Base-by-base conservation (phyloP, 2,329 filamentous ascomycete species). In the Gnomoniopsis smithogilvyi region DNA sequence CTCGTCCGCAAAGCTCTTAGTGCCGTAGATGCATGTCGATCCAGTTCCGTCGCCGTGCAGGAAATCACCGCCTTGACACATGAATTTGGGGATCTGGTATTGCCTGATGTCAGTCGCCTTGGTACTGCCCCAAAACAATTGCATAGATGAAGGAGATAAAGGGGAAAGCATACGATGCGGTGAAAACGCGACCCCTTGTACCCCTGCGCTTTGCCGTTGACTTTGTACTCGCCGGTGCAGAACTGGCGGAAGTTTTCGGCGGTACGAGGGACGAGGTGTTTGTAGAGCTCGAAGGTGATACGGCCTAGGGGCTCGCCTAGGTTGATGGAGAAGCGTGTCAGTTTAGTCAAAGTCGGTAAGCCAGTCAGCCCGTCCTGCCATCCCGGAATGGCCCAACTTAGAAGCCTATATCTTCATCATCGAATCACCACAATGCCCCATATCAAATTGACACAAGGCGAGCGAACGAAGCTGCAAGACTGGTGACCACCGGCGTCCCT, bases 31-130 rank as follows among this genome's bases (percentile, higher is more conserved):
- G 66, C 85, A 90, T 12, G 88, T 89, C 50, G 88, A 92, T 10
- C 95, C 95, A 1, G 91, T 96, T 54, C 95, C 95, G 73, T 98
- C 91, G 54, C 92, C 91, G 68, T 96, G 92, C 63, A 96, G 79
- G 73, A 98, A 98, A 74, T 99, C 95, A 56, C 95, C 95, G 49
- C 94, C 94, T 74, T 99, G 95, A 69, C 95, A 90, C 94, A 98
- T 98, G 78, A 98, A 97, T 68, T 91, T 90, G 76, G 90, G 91
- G 73, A 97, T 96, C 91, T 96, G 54, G 30, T 33, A 38, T 54
- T 41, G 24, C 36, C 22, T 30, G 8, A 2, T 21, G 8, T 45
- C 3, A 24, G 14, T 24, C 24, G 36, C 22, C 47, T 15, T 15
- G 10, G n/a, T n/a, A n/a, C n/a, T n/a, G n/a, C n/a, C n/a, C n/a